Evolutionary conservation across 306 rosid genomes (phyloP), one percentile per base, ranked within the genome.

Genomic region (Calophaca sinica): DNA sequence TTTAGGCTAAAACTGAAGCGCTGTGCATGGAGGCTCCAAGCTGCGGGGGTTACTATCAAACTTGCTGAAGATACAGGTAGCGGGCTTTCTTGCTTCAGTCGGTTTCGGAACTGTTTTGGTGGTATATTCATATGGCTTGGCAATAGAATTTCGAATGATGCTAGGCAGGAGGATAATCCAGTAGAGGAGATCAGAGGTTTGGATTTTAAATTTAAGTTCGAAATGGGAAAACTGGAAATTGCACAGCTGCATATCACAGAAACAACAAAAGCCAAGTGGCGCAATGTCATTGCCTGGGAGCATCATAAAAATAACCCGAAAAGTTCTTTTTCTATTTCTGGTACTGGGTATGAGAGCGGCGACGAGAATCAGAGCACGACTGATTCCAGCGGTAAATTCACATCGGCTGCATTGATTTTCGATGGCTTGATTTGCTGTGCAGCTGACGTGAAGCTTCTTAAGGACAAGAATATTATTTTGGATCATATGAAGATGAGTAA

Each of bases 1-100:
- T 33, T 2, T 1, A 9, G 36, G 6, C 42, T 39, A 5, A 55
- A 29, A 57, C 3, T 55, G 39, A 29, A 57, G 4, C 53, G n/a
- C 0, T 71, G 76, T 57, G 77, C 76, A 13, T 44, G 26, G 2
- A 72, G 15, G 4, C 67, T 72, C 36, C 44, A 5, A 29, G 65
- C 33, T 7, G 32, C 46, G 2, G 77, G 77, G 36, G 13, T 57
- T 8, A 58, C 45, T 4, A 29, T 58, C 8, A 13, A 59, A 72
- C 49, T 33, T 1, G 0, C 20, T 6, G 67, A 35, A 4, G 67
- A 33, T n/a, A 61, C 3, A 35, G 46, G 35, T 35, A 60, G 15
- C 6, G 32, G 2, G n/a, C 33, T 54, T 54, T 53, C 63, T 11
- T 12, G 45, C 41, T 60, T 32, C 1, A 0, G 1, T 60, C 12